Base-by-base conservation (phyloP, 306 rosid genomes). In the Clitoria ternatea region DNA sequence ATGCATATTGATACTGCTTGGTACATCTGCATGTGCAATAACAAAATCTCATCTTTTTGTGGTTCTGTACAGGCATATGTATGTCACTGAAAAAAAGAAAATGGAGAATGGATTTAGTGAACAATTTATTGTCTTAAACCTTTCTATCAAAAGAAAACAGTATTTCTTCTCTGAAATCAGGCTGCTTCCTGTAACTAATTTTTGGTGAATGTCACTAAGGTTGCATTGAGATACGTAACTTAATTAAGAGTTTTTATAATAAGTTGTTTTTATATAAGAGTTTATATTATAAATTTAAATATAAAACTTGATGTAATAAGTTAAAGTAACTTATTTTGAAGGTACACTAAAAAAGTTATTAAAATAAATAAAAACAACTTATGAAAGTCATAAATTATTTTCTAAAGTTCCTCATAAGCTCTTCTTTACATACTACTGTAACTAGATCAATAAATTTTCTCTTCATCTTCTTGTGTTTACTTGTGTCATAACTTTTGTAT, bases 401-500 rank as follows among this genome's bases (percentile, higher is more conserved):
- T 10, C n/a, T n/a, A n/a, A n/a, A n/a, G n/a, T n/a, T n/a, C n/a
- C n/a, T n/a, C n/a, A n/a, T n/a, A n/a, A n/a, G n/a, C n/a, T n/a
- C n/a, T n/a, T n/a, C n/a, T n/a, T n/a, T n/a, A n/a, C n/a, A n/a
- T n/a, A n/a, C n/a, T n/a, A n/a, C n/a, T n/a, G n/a, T n/a, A 57
- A 18, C 7, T n/a, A 7, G 17, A 10, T 73, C 10, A 59, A 42
- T 60, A 59, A 61, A 7, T 44, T 36, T 40, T 49, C 39, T 13
- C 26, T 53, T 7, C 10, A 61, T 50, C 55, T 69, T 19, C 13
- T 40, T 72, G 39, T 59, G 27, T 69, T 47, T 55, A 30, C 39
- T 69, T 47, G 55, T 62, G 43, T 33, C 30, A 23, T 55, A 55
- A 68, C 70, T 72, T 61, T 1, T 40, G 50, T 56, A 1, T 72